Evolutionary conservation across 805 yeast species (phyloP).

Genomic region (Candida koratica): DNA sequence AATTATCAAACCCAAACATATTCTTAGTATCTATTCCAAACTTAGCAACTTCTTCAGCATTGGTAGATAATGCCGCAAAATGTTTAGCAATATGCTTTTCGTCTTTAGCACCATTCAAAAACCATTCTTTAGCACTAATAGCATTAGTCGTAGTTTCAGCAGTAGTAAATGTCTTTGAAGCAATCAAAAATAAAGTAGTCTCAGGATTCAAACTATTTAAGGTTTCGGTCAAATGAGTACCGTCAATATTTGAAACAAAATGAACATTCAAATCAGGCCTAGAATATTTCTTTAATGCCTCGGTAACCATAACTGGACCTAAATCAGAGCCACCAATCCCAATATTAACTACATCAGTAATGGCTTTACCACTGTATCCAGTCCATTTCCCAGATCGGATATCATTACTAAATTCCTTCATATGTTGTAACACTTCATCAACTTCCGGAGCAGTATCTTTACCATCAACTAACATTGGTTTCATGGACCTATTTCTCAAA

Average conservation of each 20-base stretch:
- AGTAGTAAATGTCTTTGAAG: conserved; percentile 98
- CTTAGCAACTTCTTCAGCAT: conserved; percentile 83
- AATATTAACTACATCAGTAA: conserved; percentile 92
- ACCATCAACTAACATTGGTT: conserved; percentile 86
- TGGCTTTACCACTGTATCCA: conserved; percentile 93
- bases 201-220: conserved; percentile 77
- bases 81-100: conserved; percentile 84
- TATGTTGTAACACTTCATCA: conserved; percentile 85
- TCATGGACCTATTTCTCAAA: conserved; percentile 85
- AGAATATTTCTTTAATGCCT: conserved; percentile 88
- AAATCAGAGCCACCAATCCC: conserved; percentile 99
- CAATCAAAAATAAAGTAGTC: conserved; percentile 87
- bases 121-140: conserved; percentile 92
- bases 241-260: conserved; percentile 97
- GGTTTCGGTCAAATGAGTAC: conserved; percentile 93
- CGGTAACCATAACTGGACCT: conserved; percentile 99
- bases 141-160: conserved; percentile 98
- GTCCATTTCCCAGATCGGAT: conserved; percentile 94
- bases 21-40: conserved; percentile 96
- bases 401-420: conserved; percentile 89
- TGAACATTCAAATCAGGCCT: conserved; percentile 73
- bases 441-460: conserved; percentile 87
- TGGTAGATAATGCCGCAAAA: conserved; percentile 94
- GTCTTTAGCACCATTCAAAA: conserved; percentile 68
- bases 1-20: conserved; percentile 97